Evolutionary conservation across 805 yeast species (phyloP), one percentile per base, ranked within the genome.

Genomic region (Metschnikowia gruessii): DNA sequence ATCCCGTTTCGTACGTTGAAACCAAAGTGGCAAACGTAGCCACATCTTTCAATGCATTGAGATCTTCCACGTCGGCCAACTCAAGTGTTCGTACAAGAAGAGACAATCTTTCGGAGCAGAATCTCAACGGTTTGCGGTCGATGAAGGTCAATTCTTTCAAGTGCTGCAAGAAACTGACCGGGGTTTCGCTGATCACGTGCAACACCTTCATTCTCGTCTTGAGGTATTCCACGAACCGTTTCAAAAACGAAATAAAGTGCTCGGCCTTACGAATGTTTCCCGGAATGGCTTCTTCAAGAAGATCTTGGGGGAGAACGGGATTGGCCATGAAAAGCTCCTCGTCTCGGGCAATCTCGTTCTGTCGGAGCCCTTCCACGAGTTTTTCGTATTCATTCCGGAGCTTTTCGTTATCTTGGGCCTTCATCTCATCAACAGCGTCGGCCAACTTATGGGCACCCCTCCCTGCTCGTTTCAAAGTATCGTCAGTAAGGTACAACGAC

Each of bases 131-230:
- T 60, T 94, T 94, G 49, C 84, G 72, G 54, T 94, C 99, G 37
- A 94, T 94, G 60, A 82, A 94, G 1, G 99, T 94, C 40, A 94
- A 68, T 48, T 92, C 97, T 62, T 92, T 91, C 61, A 95, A 69
- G 72, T 94, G 99, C 61, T 88, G 95, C 48, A 94, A 66, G 59
- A 94, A 94, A 29, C 97, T 89, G 3, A 82, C 79, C 0, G 99
- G 99, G 0, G 99, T 94, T 64, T 94, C 99, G n/a, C 97, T 88
- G 36, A 94, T 90, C 31, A 94, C 99, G 69, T 92, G 97, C 41
- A 95, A 68, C 2, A 94, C 97, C 69, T 94, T 95, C 98, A 94
- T 94, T 67, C 99, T 81, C 3, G 97, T 92, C 60, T 92, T 94
- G 58, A 94, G 71, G 66, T 94, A 94, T 61, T 94, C 99, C 26